Conservation (phyloP, 495 filamentous ascomycete species). For the Hypoxylon intermedium region DNA sequence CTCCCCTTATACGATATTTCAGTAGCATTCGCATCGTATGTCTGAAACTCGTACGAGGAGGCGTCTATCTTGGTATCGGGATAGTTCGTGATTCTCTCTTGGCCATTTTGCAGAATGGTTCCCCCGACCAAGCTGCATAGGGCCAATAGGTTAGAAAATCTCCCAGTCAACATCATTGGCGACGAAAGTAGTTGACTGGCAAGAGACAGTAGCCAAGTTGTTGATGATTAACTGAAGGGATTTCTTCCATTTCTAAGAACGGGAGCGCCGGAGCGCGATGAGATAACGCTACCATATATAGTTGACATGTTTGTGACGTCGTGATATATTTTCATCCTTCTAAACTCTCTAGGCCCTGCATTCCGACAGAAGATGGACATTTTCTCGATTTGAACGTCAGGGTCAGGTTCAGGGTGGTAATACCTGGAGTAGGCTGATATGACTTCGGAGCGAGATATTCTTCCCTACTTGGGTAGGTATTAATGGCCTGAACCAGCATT, state of each 20-base stretch:
- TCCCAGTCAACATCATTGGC: conserved; percentile 22
- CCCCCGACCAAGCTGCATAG: conserved; percentile 41
- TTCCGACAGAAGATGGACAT: conserved; percentile 7
- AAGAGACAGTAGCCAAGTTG: background rate
- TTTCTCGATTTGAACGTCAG: conserved; percentile 5
- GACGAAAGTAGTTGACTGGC: background rate
- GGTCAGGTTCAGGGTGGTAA: background rate
- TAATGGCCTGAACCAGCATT: background rate
- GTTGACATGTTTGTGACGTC: background rate
- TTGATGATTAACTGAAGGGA: background rate
- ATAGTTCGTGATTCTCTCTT: conserved; percentile 56
- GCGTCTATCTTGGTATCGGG: conserved; percentile 56
- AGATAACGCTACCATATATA: background rate
- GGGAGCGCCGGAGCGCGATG: background rate
- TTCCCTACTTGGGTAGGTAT: background rate
- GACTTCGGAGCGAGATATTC: background rate
- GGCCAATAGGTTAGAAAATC: conserved; percentile 26
- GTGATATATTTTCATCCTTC: conserved; percentile 2
- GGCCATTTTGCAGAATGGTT: conserved; percentile 71
- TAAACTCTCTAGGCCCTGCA: background rate
- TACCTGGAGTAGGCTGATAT: no score
- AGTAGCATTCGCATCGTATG: conserved; percentile 60
- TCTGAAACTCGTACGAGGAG: conserved; percentile 48
- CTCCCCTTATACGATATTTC: conserved; percentile 75
- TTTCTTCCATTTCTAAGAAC: background rate